Conservation (phyloP, 176 grass and related monocot genomes). For the Carex littledalei region DNA sequence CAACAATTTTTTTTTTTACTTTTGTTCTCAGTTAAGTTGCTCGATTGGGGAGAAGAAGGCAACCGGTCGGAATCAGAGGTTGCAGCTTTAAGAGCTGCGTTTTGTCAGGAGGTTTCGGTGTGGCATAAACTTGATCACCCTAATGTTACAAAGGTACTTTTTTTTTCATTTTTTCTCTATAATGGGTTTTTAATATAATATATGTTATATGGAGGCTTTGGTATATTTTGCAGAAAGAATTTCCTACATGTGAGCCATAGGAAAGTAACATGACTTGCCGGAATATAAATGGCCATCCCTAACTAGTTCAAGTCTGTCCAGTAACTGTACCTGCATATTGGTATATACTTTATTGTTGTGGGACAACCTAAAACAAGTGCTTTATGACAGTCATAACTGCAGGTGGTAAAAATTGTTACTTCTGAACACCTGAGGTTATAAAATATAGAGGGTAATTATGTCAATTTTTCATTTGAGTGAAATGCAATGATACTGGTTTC, state of each 20-base stretch:
- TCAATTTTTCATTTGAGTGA: background rate
- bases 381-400: background rate
- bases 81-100: conserved; percentile 63
- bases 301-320: background rate
- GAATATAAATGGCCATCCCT: background rate
- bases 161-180: background rate
- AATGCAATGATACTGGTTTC: background rate
- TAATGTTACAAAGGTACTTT: conserved; percentile 82
- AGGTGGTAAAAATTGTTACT: background rate
- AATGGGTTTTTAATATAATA: background rate
- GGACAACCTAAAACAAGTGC: background rate
- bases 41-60: conserved; percentile 98
- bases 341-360: background rate
- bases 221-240: background rate
- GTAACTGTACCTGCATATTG: background rate
- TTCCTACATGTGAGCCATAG: background rate
- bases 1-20: background rate
- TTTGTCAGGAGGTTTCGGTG: conserved; percentile 88
- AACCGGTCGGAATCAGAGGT: conserved; percentile 81
- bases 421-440: background rate
- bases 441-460: background rate
- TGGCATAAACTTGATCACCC: conserved; percentile 99
- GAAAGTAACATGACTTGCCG: background rate
- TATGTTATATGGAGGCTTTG: background rate
- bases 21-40: conserved; percentile 75